Base-by-base conservation (phyloP, 176 grass and related monocot species). In the Elymus sibiricus region DNA sequence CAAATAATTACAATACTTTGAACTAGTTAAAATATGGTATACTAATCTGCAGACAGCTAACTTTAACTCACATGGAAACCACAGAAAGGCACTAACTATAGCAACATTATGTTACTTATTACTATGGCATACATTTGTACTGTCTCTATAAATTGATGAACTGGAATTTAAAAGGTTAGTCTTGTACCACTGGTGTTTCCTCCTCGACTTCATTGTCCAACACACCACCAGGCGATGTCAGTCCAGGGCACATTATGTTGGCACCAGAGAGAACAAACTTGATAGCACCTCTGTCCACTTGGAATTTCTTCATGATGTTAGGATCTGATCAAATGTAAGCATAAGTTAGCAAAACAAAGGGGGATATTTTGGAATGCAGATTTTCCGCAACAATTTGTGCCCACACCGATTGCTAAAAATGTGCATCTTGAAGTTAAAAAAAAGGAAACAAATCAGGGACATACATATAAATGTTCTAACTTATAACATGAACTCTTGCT, bases 241-340 rank as follows among this genome's bases (percentile, higher is more conserved):
- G 83, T 80, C 97, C 94, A 71, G 97, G 94, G 66, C 97, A 99
- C 97, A 99, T 99, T 85, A 99, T 96, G 77, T 99, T 99, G 60
- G 97, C 97, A 82, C 97, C 94, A 86, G 97, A 95, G 65, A 99
- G 92, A 85, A 99, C 97, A 91, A 96, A 96, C 86, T 96, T 99
- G 69, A 99, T 99, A 67, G 97, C 97, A 70, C 94, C 94, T 90
- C 94, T 94, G 35, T 99, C 97, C 65, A 99, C 94, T 89, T 96
- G 94, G 85, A 99, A 99, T 64, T 94, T 99, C 77, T 96, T 99
- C 97, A 96, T 99, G 79, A 99, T 90, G 60, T 99, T 80, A 77
- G 97, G 97, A 90, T 94, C 97, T 99, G 89, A 94, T 70, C 35
- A 81, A 89, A 82, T 72, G 62, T 14, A 92, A 86, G 32, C 63